Percentiles rank a stretch among this genome's conserved stretches.
These are phyloP conservation scores for Globisporangium carolinianum DNA, from an alignment of 352 stramenopile species.

Conservation along the genomic window DNA sequence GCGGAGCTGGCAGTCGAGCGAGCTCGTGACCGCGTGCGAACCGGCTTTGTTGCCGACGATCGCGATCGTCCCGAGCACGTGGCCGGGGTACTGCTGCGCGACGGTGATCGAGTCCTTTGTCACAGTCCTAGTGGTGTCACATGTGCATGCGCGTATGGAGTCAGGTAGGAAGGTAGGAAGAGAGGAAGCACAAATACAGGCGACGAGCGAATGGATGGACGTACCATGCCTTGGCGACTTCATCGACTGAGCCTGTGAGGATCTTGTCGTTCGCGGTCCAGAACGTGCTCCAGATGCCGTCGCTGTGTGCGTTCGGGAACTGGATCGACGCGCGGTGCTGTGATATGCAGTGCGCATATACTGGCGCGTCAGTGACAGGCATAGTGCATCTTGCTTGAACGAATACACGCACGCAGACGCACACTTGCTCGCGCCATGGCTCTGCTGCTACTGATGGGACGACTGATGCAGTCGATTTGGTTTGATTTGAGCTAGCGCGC, in stretches of 20 bases:
- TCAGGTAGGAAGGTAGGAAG: not conserved
- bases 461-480: not conserved
- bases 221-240: slow-evolving; percentile 81
- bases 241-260: slow-evolving; percentile 82
- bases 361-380: too few species aligned
- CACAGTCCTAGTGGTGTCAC: slow-evolving; percentile 31
- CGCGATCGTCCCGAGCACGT: slow-evolving; percentile 82
- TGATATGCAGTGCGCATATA: not conserved
- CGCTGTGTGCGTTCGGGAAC: slow-evolving; percentile 79
- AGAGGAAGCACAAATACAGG: not conserved
- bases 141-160: not conserved
- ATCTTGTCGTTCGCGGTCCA: slow-evolving; percentile 87
- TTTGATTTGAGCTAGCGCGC: too few species aligned
- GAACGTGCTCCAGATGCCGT: slow-evolving; percentile 86
- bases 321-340: slow-evolving; percentile 79
- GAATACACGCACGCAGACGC: not conserved
- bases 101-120: slow-evolving; percentile 63
- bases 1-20: slow-evolving; percentile 78
- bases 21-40: slow-evolving; percentile 71
- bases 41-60: slow-evolving; percentile 78
- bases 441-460: slow-evolving; percentile 4
- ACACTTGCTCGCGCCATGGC: slow-evolving; percentile 24
- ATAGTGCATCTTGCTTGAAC: not conserved
- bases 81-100: slow-evolving; percentile 76
- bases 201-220: not conserved